phyloP scores from a whole-genome alignment of 345 rosid species.

The Linum lewisii region DNA sequence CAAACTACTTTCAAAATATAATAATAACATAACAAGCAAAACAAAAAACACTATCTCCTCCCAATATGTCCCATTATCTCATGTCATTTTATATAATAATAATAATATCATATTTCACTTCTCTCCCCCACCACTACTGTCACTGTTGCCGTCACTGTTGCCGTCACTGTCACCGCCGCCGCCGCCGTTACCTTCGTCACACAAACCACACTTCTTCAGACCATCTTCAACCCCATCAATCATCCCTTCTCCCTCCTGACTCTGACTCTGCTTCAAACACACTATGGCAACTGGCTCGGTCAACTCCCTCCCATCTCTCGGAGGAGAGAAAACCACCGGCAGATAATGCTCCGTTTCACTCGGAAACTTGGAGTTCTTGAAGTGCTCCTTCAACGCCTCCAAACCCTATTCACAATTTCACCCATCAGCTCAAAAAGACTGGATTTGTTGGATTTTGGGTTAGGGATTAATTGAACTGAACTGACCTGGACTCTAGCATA shows the following conservation, averaged over 20 bases:
- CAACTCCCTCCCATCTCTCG: constrained; percentile 51
- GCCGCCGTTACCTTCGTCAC: background rate
- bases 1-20: too few species aligned
- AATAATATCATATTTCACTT: too few species aligned
- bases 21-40: too few species aligned
- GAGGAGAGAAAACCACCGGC: constrained; percentile 80
- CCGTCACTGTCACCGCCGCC: background rate
- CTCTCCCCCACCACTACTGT: background rate
- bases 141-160: background rate
- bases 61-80: too few species aligned
- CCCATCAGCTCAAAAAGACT: background rate
- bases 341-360: constrained; percentile 51
- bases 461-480: background rate
- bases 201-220: background rate
- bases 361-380: constrained; percentile 75
- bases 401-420: constrained; percentile 44
- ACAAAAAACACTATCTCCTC: too few species aligned
- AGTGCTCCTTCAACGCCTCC: constrained; percentile 72
- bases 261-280: too few species aligned
- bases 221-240: background rate
- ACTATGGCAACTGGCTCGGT: background rate
- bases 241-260: background rate
- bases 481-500: constrained; percentile 95
- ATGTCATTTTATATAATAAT: too few species aligned
- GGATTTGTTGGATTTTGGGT: background rate